A percentile compares a stretch with the other conserved stretches of the same genome.
phyloP scores from a whole-genome alignment of 1,139 yeast species.

The Yamadazyma diospyri region DNA sequence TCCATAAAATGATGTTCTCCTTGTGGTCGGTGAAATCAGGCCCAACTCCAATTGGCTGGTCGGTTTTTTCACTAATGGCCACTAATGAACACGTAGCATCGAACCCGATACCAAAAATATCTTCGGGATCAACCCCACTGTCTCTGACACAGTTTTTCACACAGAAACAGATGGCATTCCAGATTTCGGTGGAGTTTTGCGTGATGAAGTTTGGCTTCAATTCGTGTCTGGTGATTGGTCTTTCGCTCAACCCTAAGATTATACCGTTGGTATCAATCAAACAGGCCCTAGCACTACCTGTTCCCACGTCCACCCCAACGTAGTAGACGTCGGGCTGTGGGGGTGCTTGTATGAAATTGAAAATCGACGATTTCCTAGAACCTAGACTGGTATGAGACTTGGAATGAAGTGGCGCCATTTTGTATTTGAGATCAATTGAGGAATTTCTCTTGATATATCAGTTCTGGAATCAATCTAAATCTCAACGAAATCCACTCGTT shows the following conservation, averaged over 20 bases:
- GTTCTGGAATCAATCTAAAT: too few species aligned
- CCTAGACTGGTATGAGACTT: slow-evolving; percentile 39
- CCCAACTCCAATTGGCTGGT: slow-evolving; percentile 82
- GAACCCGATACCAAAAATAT: slow-evolving; percentile 84
- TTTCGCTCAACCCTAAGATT: slow-evolving; percentile 75
- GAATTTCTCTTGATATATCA: too few species aligned
- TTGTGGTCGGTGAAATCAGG: slow-evolving; percentile 73
- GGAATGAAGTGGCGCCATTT: slow-evolving; percentile 7
- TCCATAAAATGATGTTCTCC: slow-evolving; percentile 91
- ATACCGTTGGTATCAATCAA: slow-evolving; percentile 80
- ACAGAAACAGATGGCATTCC: slow-evolving; percentile 85
- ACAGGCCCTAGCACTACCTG: slow-evolving; percentile 96
- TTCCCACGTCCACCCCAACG: slow-evolving; percentile 95
- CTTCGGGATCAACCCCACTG: slow-evolving; percentile 62
- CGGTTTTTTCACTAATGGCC: slow-evolving; percentile 62
- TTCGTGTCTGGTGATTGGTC: slow-evolving; percentile 75
- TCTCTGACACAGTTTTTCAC: slow-evolving; percentile 71
- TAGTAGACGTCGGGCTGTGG: slow-evolving; percentile 58
- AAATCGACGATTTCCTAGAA: slow-evolving; percentile 37
- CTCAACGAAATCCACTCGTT: too few species aligned
- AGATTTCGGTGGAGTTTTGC: slow-evolving; percentile 89
- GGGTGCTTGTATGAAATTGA: slow-evolving; percentile 34
- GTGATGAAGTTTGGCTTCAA: slow-evolving; percentile 68
- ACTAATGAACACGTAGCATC: slow-evolving; percentile 97
- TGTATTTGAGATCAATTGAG: neutral